Evolutionary conservation across 1,139 yeast genomes (phyloP).

Genomic region (Geotrichum phurueaensis): DNA sequence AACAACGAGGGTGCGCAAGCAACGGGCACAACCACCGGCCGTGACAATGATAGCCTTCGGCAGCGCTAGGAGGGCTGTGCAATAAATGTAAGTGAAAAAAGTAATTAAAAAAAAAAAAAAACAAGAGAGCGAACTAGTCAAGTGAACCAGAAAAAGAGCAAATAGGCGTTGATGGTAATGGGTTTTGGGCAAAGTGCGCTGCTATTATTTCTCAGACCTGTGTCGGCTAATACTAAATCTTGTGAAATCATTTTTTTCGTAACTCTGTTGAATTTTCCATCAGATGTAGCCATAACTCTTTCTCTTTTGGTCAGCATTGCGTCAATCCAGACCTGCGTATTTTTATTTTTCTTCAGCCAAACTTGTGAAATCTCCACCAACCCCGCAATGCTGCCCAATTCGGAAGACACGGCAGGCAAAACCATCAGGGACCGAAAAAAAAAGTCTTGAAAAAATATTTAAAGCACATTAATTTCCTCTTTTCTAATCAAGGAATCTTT

Average conservation of each 20-base stretch:
- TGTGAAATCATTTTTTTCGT: not conserved
- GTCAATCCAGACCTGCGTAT: not conserved
- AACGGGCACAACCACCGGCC: conserved; percentile 15
- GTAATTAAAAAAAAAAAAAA: not conserved
- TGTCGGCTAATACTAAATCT: not conserved
- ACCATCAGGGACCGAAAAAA: not conserved
- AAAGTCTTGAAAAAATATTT: not conserved
- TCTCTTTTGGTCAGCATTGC: not conserved
- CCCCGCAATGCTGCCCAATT: not conserved
- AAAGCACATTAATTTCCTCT: not conserved
- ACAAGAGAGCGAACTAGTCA: no score
- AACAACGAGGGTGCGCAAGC: conserved; percentile 37
- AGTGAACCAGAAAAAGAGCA: no score
- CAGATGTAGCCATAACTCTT: not conserved
- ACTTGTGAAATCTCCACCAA: not conserved
- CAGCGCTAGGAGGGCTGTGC: conserved; percentile 6
- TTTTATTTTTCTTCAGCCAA: not conserved
- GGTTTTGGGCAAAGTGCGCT: not conserved
- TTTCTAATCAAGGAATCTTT: not conserved
- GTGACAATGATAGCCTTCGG: conserved; percentile 13
- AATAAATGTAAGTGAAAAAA: not conserved
- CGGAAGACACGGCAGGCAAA: not conserved
- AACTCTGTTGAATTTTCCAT: not conserved
- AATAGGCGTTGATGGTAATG: no score
- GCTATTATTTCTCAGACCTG: not conserved